These are phyloP conservation scores for Sugiyamaella valdiviana DNA, from an alignment of 805 yeast genomes.

Conservation along the genomic window DNA sequence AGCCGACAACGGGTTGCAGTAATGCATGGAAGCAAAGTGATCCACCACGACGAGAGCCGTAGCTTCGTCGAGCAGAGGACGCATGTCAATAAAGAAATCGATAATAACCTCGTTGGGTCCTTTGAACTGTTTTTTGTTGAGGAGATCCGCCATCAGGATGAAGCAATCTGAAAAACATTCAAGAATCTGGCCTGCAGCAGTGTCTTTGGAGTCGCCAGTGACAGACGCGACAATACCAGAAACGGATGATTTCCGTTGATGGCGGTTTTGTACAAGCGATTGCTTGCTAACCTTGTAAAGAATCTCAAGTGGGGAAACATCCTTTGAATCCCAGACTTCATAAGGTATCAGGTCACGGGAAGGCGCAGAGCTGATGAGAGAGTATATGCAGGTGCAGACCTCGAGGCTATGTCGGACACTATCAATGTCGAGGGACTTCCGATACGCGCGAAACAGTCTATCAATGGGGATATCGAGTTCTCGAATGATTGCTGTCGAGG, in stretches of 20 bases:
- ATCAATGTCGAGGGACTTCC: conserved; percentile 32
- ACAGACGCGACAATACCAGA: background rate
- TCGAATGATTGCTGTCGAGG: background rate
- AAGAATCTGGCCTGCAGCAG: conserved; percentile 14
- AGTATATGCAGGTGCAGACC: conserved; percentile 37
- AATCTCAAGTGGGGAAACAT: conserved; percentile 38
- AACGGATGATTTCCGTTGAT: background rate
- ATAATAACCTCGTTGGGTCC: conserved; percentile 42
- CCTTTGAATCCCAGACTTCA: conserved; percentile 29
- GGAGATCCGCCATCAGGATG: conserved; percentile 34
- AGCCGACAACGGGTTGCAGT: conserved; percentile 48
- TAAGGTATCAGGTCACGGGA: conserved; percentile 23
- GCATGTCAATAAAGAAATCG: conserved; percentile 36
- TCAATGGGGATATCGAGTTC: conserved; percentile 26
- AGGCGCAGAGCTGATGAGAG: conserved; percentile 34
- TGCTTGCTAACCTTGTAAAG: conserved; percentile 11
- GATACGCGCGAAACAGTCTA: conserved; percentile 33
- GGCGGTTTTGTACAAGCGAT: background rate
- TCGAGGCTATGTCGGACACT: conserved; percentile 38
- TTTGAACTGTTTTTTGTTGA: conserved; percentile 31
- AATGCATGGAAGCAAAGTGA: conserved; percentile 42
- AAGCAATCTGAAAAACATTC: conserved; percentile 30
- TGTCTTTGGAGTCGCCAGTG: conserved; percentile 16
- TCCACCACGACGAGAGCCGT: conserved; percentile 42
- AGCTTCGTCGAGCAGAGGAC: conserved; percentile 34